phyloP scores from a whole-genome alignment of 2,329 filamentous ascomycete species.

The Epichloe elymi region DNA sequence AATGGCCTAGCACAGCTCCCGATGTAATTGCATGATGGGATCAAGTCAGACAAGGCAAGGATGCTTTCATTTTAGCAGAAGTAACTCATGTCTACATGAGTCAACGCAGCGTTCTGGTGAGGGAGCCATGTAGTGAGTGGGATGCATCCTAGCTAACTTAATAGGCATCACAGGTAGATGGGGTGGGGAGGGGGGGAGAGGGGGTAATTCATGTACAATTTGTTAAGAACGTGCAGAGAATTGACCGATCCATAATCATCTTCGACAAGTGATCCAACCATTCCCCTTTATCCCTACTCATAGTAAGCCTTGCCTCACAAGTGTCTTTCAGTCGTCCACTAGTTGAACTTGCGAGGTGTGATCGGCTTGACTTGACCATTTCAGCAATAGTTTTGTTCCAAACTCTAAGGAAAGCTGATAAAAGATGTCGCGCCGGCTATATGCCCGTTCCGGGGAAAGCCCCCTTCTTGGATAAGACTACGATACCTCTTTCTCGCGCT shows the following conservation, averaged over 20 bases:
- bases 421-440: constrained; percentile 17
- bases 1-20: not conserved
- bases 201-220: not conserved
- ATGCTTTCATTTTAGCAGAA: not conserved
- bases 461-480: constrained; percentile 84
- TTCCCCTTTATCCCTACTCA: not conserved
- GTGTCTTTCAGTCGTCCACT: not conserved
- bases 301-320: not conserved
- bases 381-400: not conserved
- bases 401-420: not conserved
- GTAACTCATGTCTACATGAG: not conserved
- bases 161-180: not conserved
- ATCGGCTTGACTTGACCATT: too few species aligned
- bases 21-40: not conserved
- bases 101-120: not conserved
- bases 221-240: not conserved
- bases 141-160: not conserved
- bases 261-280: not conserved
- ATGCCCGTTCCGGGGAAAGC: constrained; percentile 87
- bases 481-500: constrained; percentile 73
- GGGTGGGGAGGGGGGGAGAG: too few species aligned
- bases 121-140: too few species aligned
- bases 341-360: not conserved
- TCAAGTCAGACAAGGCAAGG: not conserved
- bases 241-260: not conserved